phyloP scores from a whole-genome alignment of 345 rosid species.

The Citrus hindsii region DNA sequence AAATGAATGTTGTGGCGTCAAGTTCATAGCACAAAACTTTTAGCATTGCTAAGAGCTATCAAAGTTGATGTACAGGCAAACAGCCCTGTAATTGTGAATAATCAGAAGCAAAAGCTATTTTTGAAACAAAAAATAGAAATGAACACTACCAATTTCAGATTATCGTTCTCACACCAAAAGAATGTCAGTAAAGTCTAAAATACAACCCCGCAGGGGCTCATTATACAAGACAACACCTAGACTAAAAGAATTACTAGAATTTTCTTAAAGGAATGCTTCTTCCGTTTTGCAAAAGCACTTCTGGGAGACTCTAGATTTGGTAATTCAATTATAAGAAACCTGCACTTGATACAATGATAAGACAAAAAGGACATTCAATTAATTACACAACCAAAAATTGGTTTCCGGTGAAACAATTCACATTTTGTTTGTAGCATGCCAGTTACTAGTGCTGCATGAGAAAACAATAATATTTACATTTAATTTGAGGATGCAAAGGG shows the following conservation, averaged over 20 bases:
- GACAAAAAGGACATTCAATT: neutral
- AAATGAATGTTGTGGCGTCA: neutral
- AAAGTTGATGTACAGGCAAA: neutral
- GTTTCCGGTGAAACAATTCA: neutral
- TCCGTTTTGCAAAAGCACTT: neutral
- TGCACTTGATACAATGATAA: neutral
- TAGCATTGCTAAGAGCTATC: neutral
- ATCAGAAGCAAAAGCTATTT: neutral
- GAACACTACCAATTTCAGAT: neutral
- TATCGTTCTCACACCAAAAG: neutral
- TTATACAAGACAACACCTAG: neutral
- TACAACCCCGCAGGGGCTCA: slow-evolving; percentile 3
- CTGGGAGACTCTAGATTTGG: neutral
- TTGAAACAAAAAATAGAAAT: neutral
- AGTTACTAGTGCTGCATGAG: neutral
- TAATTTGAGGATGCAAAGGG: no score
- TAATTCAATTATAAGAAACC: neutral
- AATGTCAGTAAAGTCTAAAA: neutral
- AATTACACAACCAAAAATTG: neutral
- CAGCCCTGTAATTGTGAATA: neutral
- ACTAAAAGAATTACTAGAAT: neutral
- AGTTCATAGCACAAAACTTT: neutral
- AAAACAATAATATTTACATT: neutral
- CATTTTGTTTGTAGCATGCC: neutral
- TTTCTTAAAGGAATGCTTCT: neutral